Percentiles rank a stretch among this genome's conserved stretches.
Conservation (phyloP, 1,139 yeast genomes). For the Debaryomyces subglobosus region DNA sequence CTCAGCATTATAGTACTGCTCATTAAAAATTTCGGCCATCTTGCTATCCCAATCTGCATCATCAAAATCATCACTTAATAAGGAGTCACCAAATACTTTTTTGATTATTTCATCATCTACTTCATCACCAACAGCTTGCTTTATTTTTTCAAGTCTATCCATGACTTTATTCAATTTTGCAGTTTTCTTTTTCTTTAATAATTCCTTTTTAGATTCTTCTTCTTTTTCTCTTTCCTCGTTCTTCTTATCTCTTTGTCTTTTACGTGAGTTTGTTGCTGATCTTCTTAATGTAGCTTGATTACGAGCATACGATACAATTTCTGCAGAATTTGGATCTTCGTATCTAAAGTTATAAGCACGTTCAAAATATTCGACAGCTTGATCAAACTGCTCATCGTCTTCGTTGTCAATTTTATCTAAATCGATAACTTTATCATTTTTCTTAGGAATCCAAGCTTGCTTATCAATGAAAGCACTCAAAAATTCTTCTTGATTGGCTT, state of each 20-base stretch:
- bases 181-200: conserved; percentile 71
- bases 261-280: conserved; percentile 71
- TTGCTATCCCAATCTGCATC: conserved; percentile 90
- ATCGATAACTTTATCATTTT: conserved; percentile 55
- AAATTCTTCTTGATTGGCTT: conserved; percentile 64
- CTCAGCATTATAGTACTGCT: conserved; percentile 69
- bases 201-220: conserved; percentile 59
- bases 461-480: conserved; percentile 69
- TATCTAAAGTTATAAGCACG: conserved; percentile 91
- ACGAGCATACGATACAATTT: conserved; percentile 96
- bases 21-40: conserved; percentile 84
- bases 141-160: conserved; percentile 74
- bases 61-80: conserved; percentile 86
- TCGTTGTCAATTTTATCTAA: conserved; percentile 60
- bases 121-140: conserved; percentile 82
- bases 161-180: conserved; percentile 76
- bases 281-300: conserved; percentile 91
- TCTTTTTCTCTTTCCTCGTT: conserved; percentile 56
- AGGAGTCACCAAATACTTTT: conserved; percentile 68
- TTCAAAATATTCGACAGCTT: conserved; percentile 89
- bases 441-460: conserved; percentile 87
- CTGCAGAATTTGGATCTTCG: conserved; percentile 90
- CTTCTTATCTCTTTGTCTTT: conserved; percentile 78
- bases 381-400: conserved; percentile 87
- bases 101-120: conserved; percentile 63